These are phyloP conservation scores for Pseudogymnoascus sp. DNA, from an alignment of 2,329 filamentous ascomycete genomes.

Conservation along the genomic window DNA sequence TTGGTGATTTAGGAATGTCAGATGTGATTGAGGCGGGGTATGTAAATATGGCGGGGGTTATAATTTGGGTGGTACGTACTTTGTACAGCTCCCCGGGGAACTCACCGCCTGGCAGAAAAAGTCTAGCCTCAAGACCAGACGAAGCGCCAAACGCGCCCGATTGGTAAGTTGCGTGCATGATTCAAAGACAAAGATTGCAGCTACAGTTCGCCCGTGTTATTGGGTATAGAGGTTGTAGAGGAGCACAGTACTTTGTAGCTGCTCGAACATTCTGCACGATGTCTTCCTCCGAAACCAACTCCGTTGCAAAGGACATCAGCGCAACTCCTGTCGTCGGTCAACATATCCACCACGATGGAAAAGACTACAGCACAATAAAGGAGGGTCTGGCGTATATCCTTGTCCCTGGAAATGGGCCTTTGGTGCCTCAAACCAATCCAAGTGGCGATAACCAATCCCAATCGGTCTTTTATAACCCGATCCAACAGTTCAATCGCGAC, in stretches of 20 bases:
- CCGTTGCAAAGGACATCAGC: slow-evolving; percentile 20
- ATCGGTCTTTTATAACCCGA: slow-evolving; percentile 97
- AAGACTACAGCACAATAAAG: slow-evolving; percentile 52
- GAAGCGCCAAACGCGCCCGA: not conserved
- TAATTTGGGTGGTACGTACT: slow-evolving; percentile 5
- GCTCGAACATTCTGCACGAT: not conserved
- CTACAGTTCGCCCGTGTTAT: not conserved
- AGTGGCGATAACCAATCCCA: slow-evolving; percentile 54
- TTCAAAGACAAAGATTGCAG: not conserved
- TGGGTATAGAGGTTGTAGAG: not conserved
- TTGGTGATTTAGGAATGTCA: not conserved
- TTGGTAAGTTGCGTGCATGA: slow-evolving; percentile 6
- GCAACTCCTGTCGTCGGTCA: slow-evolving; percentile 25
- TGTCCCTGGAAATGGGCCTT: slow-evolving; percentile 47
- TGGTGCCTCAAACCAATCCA: slow-evolving; percentile 35
- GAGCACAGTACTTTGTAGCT: not conserved
- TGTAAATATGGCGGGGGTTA: not conserved
- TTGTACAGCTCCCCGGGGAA: not conserved
- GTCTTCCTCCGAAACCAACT: not conserved
- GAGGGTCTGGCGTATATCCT: slow-evolving; percentile 65
- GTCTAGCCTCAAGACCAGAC: not conserved
- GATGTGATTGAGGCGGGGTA: slow-evolving; percentile 2
- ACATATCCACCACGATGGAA: slow-evolving; percentile 38
- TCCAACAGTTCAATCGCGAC: slow-evolving; percentile 98
- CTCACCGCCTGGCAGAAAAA: slow-evolving; percentile 11